These are phyloP conservation scores for Trichoderma pleuroti DNA, from an alignment of 2,329 filamentous ascomycete genomes.

Conservation along the genomic window DNA sequence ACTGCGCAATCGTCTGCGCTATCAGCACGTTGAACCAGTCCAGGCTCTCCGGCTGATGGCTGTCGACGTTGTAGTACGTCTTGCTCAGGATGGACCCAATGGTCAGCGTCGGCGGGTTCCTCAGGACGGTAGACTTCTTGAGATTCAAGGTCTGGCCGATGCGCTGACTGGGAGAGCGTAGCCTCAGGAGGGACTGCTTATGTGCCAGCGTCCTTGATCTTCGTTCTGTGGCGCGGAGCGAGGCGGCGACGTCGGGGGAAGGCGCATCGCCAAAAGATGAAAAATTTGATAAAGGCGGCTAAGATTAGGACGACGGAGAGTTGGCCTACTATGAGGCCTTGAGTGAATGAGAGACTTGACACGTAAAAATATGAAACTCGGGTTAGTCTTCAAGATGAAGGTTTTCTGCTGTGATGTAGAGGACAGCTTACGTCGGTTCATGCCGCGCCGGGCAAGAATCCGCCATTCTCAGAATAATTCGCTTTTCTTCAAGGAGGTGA, in stretches of 20 bases:
- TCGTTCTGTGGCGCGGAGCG: slow-evolving; percentile 70
- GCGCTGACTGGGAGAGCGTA: slow-evolving; percentile 46
- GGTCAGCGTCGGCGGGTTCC: slow-evolving; percentile 70
- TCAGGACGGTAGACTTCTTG: slow-evolving; percentile 69
- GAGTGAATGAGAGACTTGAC: slow-evolving; percentile 78
- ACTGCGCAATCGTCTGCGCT: slow-evolving; percentile 93
- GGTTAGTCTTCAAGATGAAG: not conserved
- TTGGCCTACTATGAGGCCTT: slow-evolving; percentile 90
- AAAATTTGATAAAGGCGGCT: slow-evolving; percentile 97
- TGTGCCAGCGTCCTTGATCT: slow-evolving; percentile 72
- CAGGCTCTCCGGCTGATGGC: slow-evolving; percentile 91
- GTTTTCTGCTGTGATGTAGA: not conserved
- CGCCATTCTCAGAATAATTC: slow-evolving; percentile 31
- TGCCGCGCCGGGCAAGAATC: slow-evolving; percentile 41
- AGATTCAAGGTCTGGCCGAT: slow-evolving; percentile 49
- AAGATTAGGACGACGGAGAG: slow-evolving; percentile 87
- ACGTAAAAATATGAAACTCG: not conserved
- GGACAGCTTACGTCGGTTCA: slow-evolving; percentile 45
- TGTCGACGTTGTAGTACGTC: slow-evolving; percentile 95
- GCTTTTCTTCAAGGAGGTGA: not conserved
- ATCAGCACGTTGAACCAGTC: slow-evolving; percentile 99
- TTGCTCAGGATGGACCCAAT: slow-evolving; percentile 94
- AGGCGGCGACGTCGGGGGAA: slow-evolving; percentile 74
- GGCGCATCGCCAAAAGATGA: slow-evolving; percentile 98
- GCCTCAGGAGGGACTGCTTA: slow-evolving; percentile 66